Base-by-base conservation (phyloP, 805 yeast genomes). In the Metschnikowia noctiluminum region DNA sequence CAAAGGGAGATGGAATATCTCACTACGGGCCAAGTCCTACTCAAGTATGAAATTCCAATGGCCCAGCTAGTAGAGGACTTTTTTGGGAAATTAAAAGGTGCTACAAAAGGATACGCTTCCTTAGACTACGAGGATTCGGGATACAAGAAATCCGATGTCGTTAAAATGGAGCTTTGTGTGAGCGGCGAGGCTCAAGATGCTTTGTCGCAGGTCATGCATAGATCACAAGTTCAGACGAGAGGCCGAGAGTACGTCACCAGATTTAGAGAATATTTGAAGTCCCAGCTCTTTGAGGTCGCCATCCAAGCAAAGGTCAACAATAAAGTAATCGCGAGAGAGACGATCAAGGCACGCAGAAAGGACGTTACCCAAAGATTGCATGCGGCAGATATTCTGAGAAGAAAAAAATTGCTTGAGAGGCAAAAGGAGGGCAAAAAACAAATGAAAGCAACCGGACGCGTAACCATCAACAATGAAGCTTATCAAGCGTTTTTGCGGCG, bases 101-200 rank as follows among this genome's bases (percentile, higher is more conserved):
- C 82, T 1, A 89, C 98, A 0, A 81, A 83, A 61, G 99, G 99
- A 0, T 92, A 88, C 67, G 98, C 96, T 0, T 88, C 97, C 0
- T 73, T 92, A 45, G 98, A 92, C 68, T 92, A 92, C 61, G 97
- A 94, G 58, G 98, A 92, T 62, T 83, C 86, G 5, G 99, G 98
- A 0, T 92, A 90, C 68, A 77, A 73, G 55, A 78, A 80, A 32
- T 81, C 95, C 1, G 90, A 88, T 61, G 81, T 92, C 21, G 90
- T 88, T 32, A 94, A 92, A 62, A 70, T 92, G 70, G 97, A 92
- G 63, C 74, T 94, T 40, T 73, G 92, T 48, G 96, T 92, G 5
- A 94, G 92, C 64, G 96, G 97, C 2, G 80, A 74, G 39, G 81
- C 96, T 16, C 86, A 92, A 35, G 99, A 92, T 70, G 98, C 98